Base-by-base conservation (phyloP, 2,329 filamentous ascomycete genomes). In the Teratosphaeria nubilosa region DNA sequence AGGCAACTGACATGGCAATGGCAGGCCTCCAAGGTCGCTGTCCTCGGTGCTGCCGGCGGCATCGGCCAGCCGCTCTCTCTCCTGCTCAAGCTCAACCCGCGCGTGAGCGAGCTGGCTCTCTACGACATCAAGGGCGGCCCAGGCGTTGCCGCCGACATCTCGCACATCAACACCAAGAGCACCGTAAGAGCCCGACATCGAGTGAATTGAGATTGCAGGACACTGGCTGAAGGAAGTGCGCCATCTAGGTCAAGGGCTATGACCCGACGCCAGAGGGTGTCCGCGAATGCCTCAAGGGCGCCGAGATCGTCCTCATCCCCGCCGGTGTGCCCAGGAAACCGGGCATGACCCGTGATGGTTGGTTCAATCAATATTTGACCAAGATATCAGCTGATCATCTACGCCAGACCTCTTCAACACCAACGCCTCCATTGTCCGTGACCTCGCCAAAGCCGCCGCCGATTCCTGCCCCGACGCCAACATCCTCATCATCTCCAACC, bases 151-250 rank as follows among this genome's bases (percentile, higher is more conserved):
- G 94, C 94, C 75, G 94, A 99, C 78, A 86, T 99, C 78, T 89
- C 88, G 73, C 94, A 99, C 83, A 91, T 99, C 85, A 97, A 97
- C 87, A 96, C 92, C 79, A 95, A 95, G 86, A 92, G 88, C 81
- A 86, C 78, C 70, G 77, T 80, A 76, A 59, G 74, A 60, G 16
- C 5, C n/a, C 14, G 34, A 13, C 25, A 52, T 55, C 24, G 24
- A 54, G 56, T 22, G 32, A 3, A 45, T 51, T 13, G 37, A 13
- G 22, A 22, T 53, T 22, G 48, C 7, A 34, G 14, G 20, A 25
- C 45, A 37, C 57, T 50, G 32, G 60, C 64, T 63, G 56, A 62
- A 62, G 52, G 61, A 56, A 22, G 16, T 52, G 1, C 53, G 16
- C n/a, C 13, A 27, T 45, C 67, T 68, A 80, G 77, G 92, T 97